Percentiles rank a stretch among this genome's conserved stretches.
phyloP scores from a whole-genome alignment of 164 flowering plant species.

The Magnolia changhungtana region DNA sequence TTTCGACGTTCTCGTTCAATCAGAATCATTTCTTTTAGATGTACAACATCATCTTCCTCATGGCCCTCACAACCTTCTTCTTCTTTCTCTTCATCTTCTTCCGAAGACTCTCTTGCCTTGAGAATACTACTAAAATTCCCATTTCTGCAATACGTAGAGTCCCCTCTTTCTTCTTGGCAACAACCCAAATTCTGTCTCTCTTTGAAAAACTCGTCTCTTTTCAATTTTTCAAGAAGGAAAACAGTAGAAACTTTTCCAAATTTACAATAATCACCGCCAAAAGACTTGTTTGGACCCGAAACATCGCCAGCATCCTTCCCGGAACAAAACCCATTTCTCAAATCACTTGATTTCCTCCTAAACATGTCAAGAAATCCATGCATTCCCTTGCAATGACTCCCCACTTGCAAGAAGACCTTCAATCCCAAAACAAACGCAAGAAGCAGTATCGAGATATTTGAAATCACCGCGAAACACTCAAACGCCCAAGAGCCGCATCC shows the following conservation, averaged over 20 bases:
- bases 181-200: background rate
- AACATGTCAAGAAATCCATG: conserved; percentile 20
- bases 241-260: background rate
- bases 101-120: background rate
- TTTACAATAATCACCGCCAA: background rate
- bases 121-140: background rate
- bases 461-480: conserved; percentile 23
- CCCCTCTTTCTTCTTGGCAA: background rate
- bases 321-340: conserved; percentile 25
- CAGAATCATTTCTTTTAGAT: conserved; percentile 41
- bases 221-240: background rate
- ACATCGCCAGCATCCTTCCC: conserved; percentile 18
- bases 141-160: background rate
- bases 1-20: conserved; percentile 37
- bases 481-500: conserved; percentile 14
- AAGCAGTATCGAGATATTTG: conserved; percentile 26
- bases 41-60: conserved; percentile 6
- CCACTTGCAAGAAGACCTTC: conserved; percentile 4
- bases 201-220: background rate
- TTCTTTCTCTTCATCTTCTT: conserved; percentile 1
- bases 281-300: conserved; percentile 14
- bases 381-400: conserved; percentile 22
- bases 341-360: conserved; percentile 21
- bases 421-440: conserved; percentile 25
- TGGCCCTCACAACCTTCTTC: background rate